These are phyloP conservation scores for Wickerhamomyces canadensis DNA, from an alignment of 805 yeast genomes.

Conservation along the genomic window DNA sequence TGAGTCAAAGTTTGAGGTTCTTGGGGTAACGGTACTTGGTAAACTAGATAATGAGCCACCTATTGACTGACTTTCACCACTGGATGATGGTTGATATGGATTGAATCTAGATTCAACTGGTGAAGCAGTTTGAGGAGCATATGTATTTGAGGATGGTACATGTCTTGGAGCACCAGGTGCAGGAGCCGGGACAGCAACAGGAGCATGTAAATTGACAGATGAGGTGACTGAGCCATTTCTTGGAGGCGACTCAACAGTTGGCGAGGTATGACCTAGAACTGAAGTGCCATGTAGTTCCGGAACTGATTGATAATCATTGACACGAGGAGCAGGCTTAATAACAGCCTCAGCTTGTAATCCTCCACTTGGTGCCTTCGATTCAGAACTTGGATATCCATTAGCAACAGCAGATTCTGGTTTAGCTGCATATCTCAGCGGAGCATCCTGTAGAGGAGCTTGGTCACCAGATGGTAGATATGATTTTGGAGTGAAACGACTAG, in stretches of 20 bases:
- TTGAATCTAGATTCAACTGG: constrained; percentile 5
- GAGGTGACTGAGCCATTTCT: constrained; percentile 5
- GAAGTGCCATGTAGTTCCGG: too few relatives aligned
- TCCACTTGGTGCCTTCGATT: background rate
- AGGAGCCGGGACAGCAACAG: background rate
- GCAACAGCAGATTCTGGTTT: background rate
- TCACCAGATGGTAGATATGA: constrained; percentile 10
- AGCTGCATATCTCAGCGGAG: background rate
- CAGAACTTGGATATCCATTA: background rate
- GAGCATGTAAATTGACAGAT: constrained; percentile 10
- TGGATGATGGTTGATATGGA: constrained; percentile 4
- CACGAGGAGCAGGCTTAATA: too few relatives aligned
- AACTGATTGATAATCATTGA: too few relatives aligned
- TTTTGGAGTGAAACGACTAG: constrained; percentile 4
- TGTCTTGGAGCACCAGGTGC: background rate
- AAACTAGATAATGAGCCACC: too few relatives aligned
- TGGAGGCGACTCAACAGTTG: too few relatives aligned
- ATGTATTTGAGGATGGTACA: background rate
- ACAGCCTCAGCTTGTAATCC: constrained; percentile 1
- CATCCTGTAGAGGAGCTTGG: too few relatives aligned
- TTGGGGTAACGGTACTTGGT: background rate
- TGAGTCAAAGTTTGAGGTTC: constrained; percentile 9
- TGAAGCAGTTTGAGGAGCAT: background rate
- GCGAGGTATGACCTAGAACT: background rate
- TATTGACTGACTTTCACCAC: background rate